Evolutionary conservation across 106 monocot species (phyloP).

Genomic region (Apostasia ramifera): DNA sequence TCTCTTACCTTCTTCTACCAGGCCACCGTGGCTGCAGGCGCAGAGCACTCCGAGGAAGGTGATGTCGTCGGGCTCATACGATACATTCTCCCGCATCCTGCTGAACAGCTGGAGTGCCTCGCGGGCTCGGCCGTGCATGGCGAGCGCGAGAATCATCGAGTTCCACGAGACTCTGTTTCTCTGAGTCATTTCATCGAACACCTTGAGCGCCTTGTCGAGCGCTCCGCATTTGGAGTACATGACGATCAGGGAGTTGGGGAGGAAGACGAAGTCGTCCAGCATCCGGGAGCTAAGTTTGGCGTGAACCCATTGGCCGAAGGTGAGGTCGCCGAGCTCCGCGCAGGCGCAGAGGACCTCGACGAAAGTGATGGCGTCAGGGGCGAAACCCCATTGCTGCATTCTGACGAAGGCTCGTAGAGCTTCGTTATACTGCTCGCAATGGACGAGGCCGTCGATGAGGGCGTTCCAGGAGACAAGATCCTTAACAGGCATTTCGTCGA

Average conservation of each 20-base stretch:
- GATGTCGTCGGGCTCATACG: constrained; percentile 39
- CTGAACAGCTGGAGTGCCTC: constrained; percentile 38
- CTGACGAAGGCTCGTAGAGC: constrained; percentile 19
- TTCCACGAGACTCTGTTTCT: constrained; percentile 57
- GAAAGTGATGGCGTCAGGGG: constrained; percentile 37
- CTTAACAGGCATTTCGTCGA: constrained; percentile 30
- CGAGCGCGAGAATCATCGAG: constrained; percentile 51
- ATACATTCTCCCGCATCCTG: constrained; percentile 19
- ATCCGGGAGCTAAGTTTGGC: constrained; percentile 4
- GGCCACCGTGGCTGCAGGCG: constrained; percentile 51
- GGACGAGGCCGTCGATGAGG: constrained; percentile 34
- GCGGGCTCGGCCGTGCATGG: constrained; percentile 29
- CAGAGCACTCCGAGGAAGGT: constrained; percentile 52
- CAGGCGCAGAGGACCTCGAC: constrained; percentile 51
- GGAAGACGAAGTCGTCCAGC: constrained; percentile 6
- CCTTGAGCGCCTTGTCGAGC: constrained; percentile 19
- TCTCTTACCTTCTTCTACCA: constrained; percentile 37
- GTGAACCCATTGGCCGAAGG: constrained; percentile 39
- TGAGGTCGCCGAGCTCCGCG: constrained; percentile 36
- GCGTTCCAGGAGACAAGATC: constrained; percentile 59
- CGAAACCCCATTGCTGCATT: constrained; percentile 27
- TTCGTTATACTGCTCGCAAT: constrained; percentile 20
- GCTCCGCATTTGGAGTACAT: constrained; percentile 72
- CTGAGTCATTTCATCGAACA: constrained; percentile 42
- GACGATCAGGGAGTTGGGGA: constrained; percentile 49